These are phyloP conservation scores for Malus sylvestris DNA, from an alignment of 306 rosid genomes.

Conservation along the genomic window DNA sequence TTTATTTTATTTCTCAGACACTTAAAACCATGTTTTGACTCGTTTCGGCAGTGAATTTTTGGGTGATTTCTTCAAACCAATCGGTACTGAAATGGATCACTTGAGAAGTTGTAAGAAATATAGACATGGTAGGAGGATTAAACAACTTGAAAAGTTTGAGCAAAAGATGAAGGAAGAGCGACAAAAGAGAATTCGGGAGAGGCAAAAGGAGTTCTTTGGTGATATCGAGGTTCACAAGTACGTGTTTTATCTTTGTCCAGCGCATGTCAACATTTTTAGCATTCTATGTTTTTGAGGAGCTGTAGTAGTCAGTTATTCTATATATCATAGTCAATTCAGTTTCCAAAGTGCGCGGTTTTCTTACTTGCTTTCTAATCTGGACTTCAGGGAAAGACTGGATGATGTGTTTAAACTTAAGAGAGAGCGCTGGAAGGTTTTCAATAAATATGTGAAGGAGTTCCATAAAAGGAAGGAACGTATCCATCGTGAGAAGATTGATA, in stretches of 20 bases:
- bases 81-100: slow-evolving; percentile 69
- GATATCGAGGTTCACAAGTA: slow-evolving; percentile 99
- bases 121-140: slow-evolving; percentile 94
- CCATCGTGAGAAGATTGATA: slow-evolving; percentile 95
- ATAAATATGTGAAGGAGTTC: slow-evolving; percentile 84
- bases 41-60: slow-evolving; percentile 71
- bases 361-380: slow-evolving; percentile 26
- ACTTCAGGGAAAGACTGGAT: slow-evolving; percentile 84
- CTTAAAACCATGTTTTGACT: slow-evolving; percentile 14
- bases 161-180: slow-evolving; percentile 99
- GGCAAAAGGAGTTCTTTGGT: slow-evolving; percentile 93
- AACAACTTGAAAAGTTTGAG: slow-evolving; percentile 88
- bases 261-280: background rate
- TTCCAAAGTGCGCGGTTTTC: background rate
- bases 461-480: slow-evolving; percentile 95
- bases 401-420: slow-evolving; percentile 81
- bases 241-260: slow-evolving; percentile 14
- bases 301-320: background rate
- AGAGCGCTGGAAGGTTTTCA: slow-evolving; percentile 93
- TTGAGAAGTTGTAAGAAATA: slow-evolving; percentile 80
- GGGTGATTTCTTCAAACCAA: slow-evolving; percentile 85
- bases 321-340: background rate
- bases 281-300: background rate
- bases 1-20: background rate
- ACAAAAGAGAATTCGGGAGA: slow-evolving; percentile 91